Base-by-base conservation (phyloP, 257 asterid genomes). In the Coffea canephora region DNA sequence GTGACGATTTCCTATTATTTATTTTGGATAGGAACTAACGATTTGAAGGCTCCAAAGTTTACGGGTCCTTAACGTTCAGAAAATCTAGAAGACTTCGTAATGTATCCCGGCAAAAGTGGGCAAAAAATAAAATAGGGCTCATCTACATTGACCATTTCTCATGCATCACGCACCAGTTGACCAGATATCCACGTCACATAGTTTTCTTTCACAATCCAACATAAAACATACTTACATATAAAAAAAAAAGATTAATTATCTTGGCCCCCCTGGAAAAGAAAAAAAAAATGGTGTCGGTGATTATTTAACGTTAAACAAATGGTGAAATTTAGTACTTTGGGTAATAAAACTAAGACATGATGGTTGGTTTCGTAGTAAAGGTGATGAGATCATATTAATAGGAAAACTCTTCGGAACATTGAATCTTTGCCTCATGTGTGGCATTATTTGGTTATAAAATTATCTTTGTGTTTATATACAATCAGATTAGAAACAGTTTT, bases 121-220 rank as follows among this genome's bases (percentile, higher is more conserved):
- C 31, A 0, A 31, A 31, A 73, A 36, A n/a, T 73, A 55, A 50
- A 50, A 50, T 6, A 12, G 49, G 19, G 50, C 39, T 68, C 7
- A 54, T 74, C 46, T 3, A 45, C 12, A 34, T 74, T 74, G 78
- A 74, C 41, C 57, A 21, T 65, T 74, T 55, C 77, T 41, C 23
- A 74, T 55, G 62, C 52, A 57, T 34, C 39, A 52, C 43, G 2
- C 43, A 4, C 16, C 36, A 31, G n/a, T 3, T 6, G 67, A 61
- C n/a, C 23, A 23, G 67, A 1, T 61, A 23, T 61, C 15, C 14
- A 1, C 67, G 0, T 61, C 67, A 61, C 25, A 23, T 21, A 57
- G 1, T 61, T 19, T 19, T 61, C 34, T 6, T 50, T 13, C 55
- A 50, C 16, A 50, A 50, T 50, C 55, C 16, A 49, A 49, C 10